These are phyloP conservation scores for Speleostelium caveatum DNA, from an alignment of 78 protist species.

Conservation along the genomic window DNA sequence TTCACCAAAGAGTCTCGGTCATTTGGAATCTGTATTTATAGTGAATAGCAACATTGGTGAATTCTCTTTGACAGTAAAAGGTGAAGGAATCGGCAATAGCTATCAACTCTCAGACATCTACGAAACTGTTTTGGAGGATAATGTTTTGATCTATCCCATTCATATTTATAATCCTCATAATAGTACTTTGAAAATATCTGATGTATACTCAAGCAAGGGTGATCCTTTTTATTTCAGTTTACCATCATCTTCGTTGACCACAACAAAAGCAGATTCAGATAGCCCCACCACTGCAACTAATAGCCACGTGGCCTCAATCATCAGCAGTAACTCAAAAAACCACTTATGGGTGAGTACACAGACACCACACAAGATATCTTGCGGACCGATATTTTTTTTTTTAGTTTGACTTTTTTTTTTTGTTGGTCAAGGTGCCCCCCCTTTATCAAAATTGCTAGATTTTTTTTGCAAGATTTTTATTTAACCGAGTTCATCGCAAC, in stretches of 20 bases:
- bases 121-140: slow-evolving; percentile 14
- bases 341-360: no score
- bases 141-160: slow-evolving; percentile 16
- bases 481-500: no score
- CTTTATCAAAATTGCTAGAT: no score
- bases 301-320: background rate
- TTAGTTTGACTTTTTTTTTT: no score
- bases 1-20: slow-evolving; percentile 37
- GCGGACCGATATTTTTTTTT: no score
- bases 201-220: slow-evolving; percentile 48
- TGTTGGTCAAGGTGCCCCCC: no score
- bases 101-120: slow-evolving; percentile 38
- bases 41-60: slow-evolving; percentile 30
- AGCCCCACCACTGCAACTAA: no score
- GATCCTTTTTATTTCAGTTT: slow-evolving; percentile 25
- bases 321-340: slow-evolving; percentile 1
- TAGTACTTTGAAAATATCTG: slow-evolving; percentile 39
- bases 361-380: no score
- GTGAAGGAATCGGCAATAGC: slow-evolving; percentile 2
- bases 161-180: slow-evolving; percentile 63
- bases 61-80: slow-evolving; percentile 10
- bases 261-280: background rate
- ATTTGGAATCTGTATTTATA: slow-evolving; percentile 10
- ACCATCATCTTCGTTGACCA: background rate
- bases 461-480: no score